Percentiles rank a stretch among this genome's conserved stretches.
Conservation (phyloP, 1,284 basidiomycete species). For the Cystobasidium pallidum region DNA sequence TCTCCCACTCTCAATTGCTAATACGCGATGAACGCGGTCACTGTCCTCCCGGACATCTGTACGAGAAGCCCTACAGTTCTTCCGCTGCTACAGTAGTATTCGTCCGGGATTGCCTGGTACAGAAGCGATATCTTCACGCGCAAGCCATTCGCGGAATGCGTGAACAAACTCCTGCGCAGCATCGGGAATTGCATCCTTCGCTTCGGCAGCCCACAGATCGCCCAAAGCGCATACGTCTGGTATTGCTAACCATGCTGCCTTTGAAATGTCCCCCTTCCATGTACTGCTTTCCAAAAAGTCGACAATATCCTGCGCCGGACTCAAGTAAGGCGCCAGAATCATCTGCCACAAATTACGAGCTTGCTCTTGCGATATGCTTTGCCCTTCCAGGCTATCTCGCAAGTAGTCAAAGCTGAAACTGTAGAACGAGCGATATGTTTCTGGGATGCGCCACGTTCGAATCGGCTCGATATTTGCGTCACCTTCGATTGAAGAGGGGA, state of each 20-base stretch:
- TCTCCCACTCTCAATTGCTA: too few relatives aligned
- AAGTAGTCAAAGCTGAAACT: conserved; percentile 25
- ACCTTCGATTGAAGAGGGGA: conserved; percentile 2
- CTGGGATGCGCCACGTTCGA: conserved; percentile 6
- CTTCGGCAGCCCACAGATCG: not conserved
- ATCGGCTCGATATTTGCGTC: conserved; percentile 9
- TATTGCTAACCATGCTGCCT: conserved; percentile 1
- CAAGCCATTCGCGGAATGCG: not conserved
- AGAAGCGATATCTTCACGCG: not conserved
- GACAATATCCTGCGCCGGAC: conserved; percentile 3
- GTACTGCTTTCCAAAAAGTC: conserved; percentile 9
- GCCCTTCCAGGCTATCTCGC: too few relatives aligned
- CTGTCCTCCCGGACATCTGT: too few relatives aligned
- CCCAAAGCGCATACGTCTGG: conserved; percentile 1
- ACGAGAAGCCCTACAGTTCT: too few relatives aligned
- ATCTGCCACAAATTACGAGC: conserved; percentile 14
- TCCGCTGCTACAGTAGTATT: not conserved
- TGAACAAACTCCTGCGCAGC: not conserved
- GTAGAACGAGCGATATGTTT: conserved; percentile 23
- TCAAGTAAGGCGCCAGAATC: conserved; percentile 10
- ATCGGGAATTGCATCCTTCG: too few relatives aligned
- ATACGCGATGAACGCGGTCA: too few relatives aligned
- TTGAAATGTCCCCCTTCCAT: conserved; percentile 10
- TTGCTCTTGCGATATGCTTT: conserved; percentile 1
- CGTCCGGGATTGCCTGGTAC: not conserved